Percentiles rank a stretch among this genome's conserved stretches.
Evolutionary conservation across 2,329 filamentous ascomycete genomes (phyloP).

Genomic region (Geoglossum cookeanum): DNA sequence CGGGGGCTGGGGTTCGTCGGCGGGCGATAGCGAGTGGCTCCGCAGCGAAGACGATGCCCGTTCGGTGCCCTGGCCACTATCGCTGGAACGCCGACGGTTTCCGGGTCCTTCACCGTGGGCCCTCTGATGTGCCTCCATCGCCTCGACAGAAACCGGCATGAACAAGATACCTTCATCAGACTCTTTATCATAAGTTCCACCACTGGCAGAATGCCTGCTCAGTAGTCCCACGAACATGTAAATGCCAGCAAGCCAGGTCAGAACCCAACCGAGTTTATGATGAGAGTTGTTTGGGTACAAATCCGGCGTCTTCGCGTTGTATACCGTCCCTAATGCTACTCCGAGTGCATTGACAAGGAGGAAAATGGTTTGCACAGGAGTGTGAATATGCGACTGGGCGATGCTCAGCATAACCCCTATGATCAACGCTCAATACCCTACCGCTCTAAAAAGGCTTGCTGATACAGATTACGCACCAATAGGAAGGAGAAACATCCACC

Average conservation of each 20-base stretch:
- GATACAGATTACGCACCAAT: slow-evolving; percentile 35
- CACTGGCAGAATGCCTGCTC: slow-evolving; percentile 34
- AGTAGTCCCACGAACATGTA: slow-evolving; percentile 53
- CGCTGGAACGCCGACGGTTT: slow-evolving; percentile 42
- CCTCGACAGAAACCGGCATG: slow-evolving; percentile 39
- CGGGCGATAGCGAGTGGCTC: slow-evolving; percentile 44
- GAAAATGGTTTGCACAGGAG: slow-evolving; percentile 51
- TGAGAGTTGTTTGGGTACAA: slow-evolving; percentile 79
- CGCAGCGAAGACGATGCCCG: slow-evolving; percentile 45
- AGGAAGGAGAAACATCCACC: slow-evolving; percentile 56
- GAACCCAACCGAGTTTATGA: slow-evolving; percentile 70
- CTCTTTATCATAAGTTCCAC: slow-evolving; percentile 17
- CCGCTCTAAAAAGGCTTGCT: slow-evolving; percentile 4
- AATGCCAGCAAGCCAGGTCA: slow-evolving; percentile 49
- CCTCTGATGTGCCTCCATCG: slow-evolving; percentile 33
- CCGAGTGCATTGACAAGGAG: slow-evolving; percentile 43
- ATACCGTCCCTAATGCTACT: slow-evolving; percentile 45
- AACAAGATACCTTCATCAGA: slow-evolving; percentile 37
- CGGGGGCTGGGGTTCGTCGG: slow-evolving; percentile 25
- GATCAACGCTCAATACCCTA: slow-evolving; percentile 5
- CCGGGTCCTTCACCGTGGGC: slow-evolving; percentile 21
- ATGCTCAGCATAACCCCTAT: slow-evolving; percentile 73
- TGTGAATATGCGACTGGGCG: slow-evolving; percentile 53
- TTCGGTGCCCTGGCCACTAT: slow-evolving; percentile 60
- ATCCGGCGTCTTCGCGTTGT: slow-evolving; percentile 67